Evolutionary conservation across 2,329 filamentous ascomycete species (phyloP).

Genomic region (Sporothrix phasma): DNA sequence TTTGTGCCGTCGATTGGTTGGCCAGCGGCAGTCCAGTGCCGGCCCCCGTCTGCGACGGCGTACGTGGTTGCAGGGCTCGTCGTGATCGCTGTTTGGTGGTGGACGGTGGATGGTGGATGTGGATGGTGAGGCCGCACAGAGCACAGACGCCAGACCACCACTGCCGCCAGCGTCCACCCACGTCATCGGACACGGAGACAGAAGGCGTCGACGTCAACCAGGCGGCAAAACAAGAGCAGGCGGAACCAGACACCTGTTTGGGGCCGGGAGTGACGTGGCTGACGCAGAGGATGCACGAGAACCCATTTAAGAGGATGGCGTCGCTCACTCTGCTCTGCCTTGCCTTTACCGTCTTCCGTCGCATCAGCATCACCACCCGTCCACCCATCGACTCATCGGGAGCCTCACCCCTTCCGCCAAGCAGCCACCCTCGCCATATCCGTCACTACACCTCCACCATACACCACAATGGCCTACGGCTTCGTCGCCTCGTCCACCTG

Average conservation of each 20-base stretch:
- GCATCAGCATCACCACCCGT: neutral
- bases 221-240: neutral
- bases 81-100: no score
- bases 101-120: no score
- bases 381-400: no score
- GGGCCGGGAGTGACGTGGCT: neutral
- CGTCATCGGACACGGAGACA: neutral
- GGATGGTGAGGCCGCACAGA: neutral
- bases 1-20: no score
- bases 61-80: no score
- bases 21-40: no score
- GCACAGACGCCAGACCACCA: neutral
- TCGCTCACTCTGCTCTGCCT: neutral
- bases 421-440: neutral
- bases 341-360: neutral
- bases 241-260: neutral
- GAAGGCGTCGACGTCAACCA: neutral
- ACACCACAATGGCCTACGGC: slow-evolving; percentile 38
- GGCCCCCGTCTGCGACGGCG: no score
- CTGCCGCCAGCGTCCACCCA: neutral
- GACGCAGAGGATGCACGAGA: neutral
- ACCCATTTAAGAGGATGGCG: neutral
- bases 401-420: neutral
- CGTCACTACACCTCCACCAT: neutral
- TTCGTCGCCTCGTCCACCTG: slow-evolving; percentile 53